Evolutionary conservation across 2,329 filamentous ascomycete genomes (phyloP).

Genomic region (Fusarium hainanense): DNA sequence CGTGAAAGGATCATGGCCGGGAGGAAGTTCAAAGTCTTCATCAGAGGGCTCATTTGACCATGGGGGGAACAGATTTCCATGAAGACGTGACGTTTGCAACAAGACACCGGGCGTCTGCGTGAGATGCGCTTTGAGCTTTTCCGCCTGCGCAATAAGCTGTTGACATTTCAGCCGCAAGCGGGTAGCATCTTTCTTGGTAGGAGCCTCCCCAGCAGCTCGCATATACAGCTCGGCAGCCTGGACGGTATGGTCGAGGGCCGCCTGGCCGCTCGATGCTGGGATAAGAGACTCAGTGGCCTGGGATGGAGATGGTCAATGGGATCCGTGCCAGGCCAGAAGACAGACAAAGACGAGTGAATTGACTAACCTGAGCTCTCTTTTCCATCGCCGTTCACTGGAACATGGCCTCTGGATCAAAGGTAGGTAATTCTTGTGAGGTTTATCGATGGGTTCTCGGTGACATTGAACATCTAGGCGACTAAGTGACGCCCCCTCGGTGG

Average conservation of each 20-base stretch:
- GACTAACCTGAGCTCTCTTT: slow-evolving; percentile 53
- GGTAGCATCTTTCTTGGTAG: slow-evolving; percentile 70
- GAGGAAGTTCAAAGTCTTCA: slow-evolving; percentile 68
- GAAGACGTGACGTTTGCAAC: slow-evolving; percentile 79
- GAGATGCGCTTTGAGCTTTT: slow-evolving; percentile 72
- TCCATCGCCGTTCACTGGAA: slow-evolving; percentile 49
- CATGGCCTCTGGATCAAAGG: slow-evolving; percentile 33
- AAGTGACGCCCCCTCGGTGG: slow-evolving; percentile 34
- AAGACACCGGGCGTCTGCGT: slow-evolving; percentile 62
- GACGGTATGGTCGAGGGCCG: slow-evolving; percentile 81
- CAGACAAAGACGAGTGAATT: too few species aligned
- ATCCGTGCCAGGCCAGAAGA: not conserved
- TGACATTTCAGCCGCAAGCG: slow-evolving; percentile 76
- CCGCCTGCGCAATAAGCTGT: slow-evolving; percentile 76
- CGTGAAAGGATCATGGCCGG: slow-evolving; percentile 69
- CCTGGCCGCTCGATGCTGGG: slow-evolving; percentile 53
- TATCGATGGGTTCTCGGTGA: slow-evolving; percentile 17
- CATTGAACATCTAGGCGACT: not conserved
- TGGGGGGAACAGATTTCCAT: slow-evolving; percentile 84
- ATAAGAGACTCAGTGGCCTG: slow-evolving; percentile 55
- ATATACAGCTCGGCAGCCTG: slow-evolving; percentile 84
- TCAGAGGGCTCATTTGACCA: slow-evolving; percentile 76
- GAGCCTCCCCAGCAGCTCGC: slow-evolving; percentile 73
- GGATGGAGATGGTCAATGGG: slow-evolving; percentile 9
- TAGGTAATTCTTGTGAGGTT: slow-evolving; percentile 18